phyloP scores from a whole-genome alignment of 257 asterid species.

The Voacanga thouarsii region DNA sequence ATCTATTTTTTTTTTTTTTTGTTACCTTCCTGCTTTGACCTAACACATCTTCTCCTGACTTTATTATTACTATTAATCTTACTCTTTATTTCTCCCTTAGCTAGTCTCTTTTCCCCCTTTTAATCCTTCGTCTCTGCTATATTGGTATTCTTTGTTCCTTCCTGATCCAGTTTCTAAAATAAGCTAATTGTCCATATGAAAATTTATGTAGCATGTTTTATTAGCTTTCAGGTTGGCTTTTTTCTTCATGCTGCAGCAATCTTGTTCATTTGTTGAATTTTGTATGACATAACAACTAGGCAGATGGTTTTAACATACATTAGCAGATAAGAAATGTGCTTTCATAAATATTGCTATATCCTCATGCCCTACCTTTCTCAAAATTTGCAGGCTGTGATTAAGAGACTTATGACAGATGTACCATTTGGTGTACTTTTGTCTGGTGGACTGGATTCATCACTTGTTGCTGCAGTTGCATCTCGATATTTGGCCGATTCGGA shows the following conservation, averaged over 20 bases:
- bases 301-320: not conserved
- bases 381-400: conserved; percentile 70
- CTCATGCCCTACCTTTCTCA: conserved; percentile 22
- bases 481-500: conserved; percentile 73
- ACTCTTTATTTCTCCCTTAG: not conserved
- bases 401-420: conserved; percentile 98
- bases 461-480: conserved; percentile 95
- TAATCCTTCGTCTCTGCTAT: not conserved
- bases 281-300: not conserved
- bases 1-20: not conserved
- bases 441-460: conserved; percentile 98
- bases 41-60: not conserved
- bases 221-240: not conserved
- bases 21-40: not conserved
- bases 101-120: not conserved
- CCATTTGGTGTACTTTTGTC: conserved; percentile 99
- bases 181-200: not conserved
- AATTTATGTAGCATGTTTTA: not conserved
- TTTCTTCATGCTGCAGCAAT: not conserved
- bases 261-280: not conserved
- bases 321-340: not conserved
- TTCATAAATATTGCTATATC: conserved; percentile 7
- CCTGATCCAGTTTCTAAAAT: not conserved
- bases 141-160: not conserved
- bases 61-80: not conserved